Evolutionary conservation across 352 stramenopile species (phyloP), one percentile per base, ranked within the genome.

Genomic region (Pythium myriotylum): DNA sequence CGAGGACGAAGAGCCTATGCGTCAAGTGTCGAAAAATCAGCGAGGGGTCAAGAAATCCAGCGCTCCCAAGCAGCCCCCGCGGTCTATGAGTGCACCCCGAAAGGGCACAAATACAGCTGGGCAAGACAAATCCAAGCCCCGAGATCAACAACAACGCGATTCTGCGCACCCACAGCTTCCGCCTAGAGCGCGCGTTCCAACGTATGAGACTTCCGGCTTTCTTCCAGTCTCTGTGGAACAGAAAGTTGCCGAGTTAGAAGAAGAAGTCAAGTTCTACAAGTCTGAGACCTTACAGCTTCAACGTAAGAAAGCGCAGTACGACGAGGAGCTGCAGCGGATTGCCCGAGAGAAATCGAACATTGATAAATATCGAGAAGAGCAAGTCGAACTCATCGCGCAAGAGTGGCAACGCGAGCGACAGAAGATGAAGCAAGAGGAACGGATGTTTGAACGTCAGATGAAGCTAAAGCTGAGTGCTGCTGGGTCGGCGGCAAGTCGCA

Each of bases 211-310:
- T 17, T 29, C 52, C 22, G 35, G 42, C 13, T 53, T 48, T 14
- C 27, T 95, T 0, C 86, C 86, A 9, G 63, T 77, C 16, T 79
- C 86, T 13, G 82, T 93, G n/a, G 81, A 95, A 71, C 82, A 95
- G 56, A 93, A 92, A 23, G 55, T 93, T 29, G 73, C 67, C 14
- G 84, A 95, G 54, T 51, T 94, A 6, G 84, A 95, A 65, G 80
- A 89, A 68, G 87, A 94, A 33, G 83, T 92, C n/a, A 90, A 83
- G 51, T 87, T 91, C 40, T 92, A 95, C 73, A 92, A 94, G 47
- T 67, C 82, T 13, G 85, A 91, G 54, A 94, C 84, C 5, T 58
- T 94, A 6, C 81, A 88, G 57, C 67, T 94, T 37, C 83, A 94
- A 49, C 88, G 84, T 27, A 77, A 76, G 43, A 89, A 86, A 46